Base-by-base conservation (phyloP, 768 basidiomycete species). In the Crassisporium funariophilum region DNA sequence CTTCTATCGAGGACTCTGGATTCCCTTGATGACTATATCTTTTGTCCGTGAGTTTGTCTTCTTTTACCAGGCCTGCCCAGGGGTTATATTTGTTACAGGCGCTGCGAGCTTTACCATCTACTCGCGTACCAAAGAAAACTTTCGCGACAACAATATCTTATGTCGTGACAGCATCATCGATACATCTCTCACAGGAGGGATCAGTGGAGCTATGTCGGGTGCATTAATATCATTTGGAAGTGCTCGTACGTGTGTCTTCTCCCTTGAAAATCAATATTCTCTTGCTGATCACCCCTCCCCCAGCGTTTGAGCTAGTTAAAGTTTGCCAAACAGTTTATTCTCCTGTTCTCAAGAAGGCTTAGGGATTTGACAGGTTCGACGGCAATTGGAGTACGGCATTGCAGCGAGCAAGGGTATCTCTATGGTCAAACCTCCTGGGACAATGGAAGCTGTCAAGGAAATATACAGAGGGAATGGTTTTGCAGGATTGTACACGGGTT, bases 301-400 rank as follows among this genome's bases (percentile, higher is more conserved):
- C 49, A 77, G 90, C 94, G 37, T 98, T 98, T 60, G 94, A 98
- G 67, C 86, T 98, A 29, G 91, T 98, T 62, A 98, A 98, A 78
- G 92, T 93, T 49, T 49, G 68, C 47, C 36, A 50, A n/a, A n/a
- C 20, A 5, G 48, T 12, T 46, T 37, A 21, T 39, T 36, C 19
- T 37, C 44, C 16, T 43, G 41, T 15, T 17, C 35, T 27, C 15
- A 11, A 27, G 16, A 24, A 31, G 22, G 27, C 53, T 37, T 49
- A 42, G 25, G 22, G 29, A 21, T 21, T 25, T 19, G 50, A 44
- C 44, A 93, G 91, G 86, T 94, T 43, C 84, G 93, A 47, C 77
- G 94, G 55, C 94, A 98, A 57, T 72, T 98, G 43, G 94, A 98
- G 70, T 95, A 86, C 59, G 83, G 86, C 47, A 97, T 97, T 51